phyloP scores from a whole-genome alignment of 1,284 basidiomycete genomes.

The Microbotryum scabiosae region DNA sequence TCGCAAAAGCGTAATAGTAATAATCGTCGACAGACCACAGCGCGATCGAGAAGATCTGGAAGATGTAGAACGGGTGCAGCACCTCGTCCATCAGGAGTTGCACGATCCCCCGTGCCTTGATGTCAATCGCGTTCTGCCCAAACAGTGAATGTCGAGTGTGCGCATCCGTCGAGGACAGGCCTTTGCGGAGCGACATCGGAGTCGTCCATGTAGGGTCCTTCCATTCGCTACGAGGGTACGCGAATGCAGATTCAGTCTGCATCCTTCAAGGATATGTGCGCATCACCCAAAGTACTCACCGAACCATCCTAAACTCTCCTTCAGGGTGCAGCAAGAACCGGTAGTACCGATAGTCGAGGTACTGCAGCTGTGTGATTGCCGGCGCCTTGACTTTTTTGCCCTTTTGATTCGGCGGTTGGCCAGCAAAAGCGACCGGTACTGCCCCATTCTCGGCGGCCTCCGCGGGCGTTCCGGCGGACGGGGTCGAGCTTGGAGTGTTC shows the following conservation, averaged over 20 bases:
- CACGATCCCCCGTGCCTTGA: conserved; percentile 75
- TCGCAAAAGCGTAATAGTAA: conserved; percentile 88
- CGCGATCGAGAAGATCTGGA: conserved; percentile 91
- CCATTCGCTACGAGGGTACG: conserved; percentile 63
- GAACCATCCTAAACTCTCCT: conserved; percentile 73
- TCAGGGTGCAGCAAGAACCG: conserved; percentile 81
- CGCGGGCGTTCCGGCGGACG: not conserved
- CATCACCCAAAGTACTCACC: conserved; percentile 45
- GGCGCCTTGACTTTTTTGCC: conserved; percentile 20
- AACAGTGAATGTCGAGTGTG: conserved; percentile 67
- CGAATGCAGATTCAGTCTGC: conserved; percentile 2
- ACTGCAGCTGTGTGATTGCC: conserved; percentile 38
- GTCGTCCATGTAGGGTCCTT: conserved; percentile 72
- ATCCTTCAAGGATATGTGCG: not conserved
- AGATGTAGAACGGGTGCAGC: conserved; percentile 94
- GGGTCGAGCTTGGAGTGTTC: conserved; percentile 38
- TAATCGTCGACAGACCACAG: conserved; percentile 87
- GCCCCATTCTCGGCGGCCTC: not conserved
- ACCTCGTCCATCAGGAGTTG: conserved; percentile 86
- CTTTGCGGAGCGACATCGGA: conserved; percentile 54
- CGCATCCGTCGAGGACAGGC: conserved; percentile 51
- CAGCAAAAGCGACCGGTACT: not conserved
- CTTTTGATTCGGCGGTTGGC: conserved; percentile 2
- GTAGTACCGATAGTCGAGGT: conserved; percentile 65
- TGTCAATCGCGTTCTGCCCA: conserved; percentile 81